These are phyloP conservation scores for Zelopaecilomyces penicillatus DNA, from an alignment of 2,329 filamentous ascomycete species.

Conservation along the genomic window DNA sequence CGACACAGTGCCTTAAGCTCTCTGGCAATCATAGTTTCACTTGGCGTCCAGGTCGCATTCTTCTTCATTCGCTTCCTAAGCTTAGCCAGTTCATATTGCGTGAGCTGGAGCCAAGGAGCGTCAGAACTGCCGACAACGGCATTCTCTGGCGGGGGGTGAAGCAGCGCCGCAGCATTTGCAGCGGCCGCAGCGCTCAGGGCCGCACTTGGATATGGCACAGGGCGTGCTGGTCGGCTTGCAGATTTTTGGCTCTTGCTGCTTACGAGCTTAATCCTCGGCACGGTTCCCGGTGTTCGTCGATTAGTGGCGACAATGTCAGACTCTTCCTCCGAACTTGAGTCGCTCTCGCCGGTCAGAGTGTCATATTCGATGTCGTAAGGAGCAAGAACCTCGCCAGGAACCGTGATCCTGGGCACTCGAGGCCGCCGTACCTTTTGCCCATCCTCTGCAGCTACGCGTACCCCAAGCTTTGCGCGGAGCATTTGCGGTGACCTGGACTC, in stretches of 20 bases:
- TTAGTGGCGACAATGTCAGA: conserved; percentile 31
- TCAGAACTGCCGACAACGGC: conserved; percentile 50
- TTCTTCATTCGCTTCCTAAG: conserved; percentile 86
- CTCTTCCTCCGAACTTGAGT: conserved; percentile 45
- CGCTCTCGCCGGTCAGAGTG: conserved; percentile 44
- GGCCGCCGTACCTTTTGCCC: conserved; percentile 39
- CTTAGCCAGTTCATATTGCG: conserved; percentile 55
- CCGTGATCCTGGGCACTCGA: conserved; percentile 50
- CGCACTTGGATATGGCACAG: conserved; percentile 25
- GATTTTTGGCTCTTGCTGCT: conserved; percentile 35
- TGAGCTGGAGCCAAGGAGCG: conserved; percentile 58
- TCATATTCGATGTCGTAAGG: conserved; percentile 59
- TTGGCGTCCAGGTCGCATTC: conserved; percentile 77
- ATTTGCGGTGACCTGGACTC: conserved; percentile 46
- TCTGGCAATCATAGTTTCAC: conserved; percentile 75
- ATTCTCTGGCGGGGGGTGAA: conserved; percentile 52
- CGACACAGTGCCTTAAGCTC: conserved; percentile 66
- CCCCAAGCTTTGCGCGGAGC: conserved; percentile 38
- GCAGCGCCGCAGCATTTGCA: conserved; percentile 32
- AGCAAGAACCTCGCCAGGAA: conserved; percentile 57
- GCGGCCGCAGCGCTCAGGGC: conserved; percentile 30
- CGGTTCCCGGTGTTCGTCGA: conserved; percentile 26
- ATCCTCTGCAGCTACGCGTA: conserved; percentile 34
- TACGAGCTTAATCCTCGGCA: conserved; percentile 43
- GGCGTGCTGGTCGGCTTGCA: conserved; percentile 31